Conservation (phyloP, 768 basidiomycete species). For the Tulasnella sp. region DNA sequence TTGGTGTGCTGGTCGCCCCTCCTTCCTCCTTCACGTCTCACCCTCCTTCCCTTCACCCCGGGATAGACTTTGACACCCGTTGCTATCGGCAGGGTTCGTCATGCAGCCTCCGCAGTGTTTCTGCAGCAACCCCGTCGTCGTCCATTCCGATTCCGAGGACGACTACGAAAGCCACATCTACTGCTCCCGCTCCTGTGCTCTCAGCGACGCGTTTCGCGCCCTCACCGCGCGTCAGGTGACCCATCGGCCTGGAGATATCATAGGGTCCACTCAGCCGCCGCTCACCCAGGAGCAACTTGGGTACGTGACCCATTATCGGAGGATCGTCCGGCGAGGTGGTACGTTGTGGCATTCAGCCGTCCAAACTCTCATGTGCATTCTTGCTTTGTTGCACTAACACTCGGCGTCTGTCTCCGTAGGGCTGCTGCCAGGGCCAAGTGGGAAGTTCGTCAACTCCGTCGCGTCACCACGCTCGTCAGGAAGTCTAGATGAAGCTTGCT, state of each 20-base stretch:
- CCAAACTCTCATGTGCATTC: not conserved
- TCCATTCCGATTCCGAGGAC: not conserved
- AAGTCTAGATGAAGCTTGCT: not conserved
- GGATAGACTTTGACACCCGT: not conserved
- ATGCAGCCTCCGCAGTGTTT: not conserved
- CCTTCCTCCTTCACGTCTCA: no score
- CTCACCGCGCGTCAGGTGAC: constrained; percentile 4
- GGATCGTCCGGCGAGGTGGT: not conserved
- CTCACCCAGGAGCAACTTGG: constrained; percentile 1
- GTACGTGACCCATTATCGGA: constrained; percentile 1
- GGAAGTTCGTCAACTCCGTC: not conserved
- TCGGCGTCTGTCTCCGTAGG: not conserved
- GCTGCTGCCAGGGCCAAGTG: not conserved
- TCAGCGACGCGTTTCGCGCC: not conserved
- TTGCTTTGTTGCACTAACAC: not conserved
- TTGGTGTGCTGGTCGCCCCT: not conserved
- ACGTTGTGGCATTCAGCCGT: not conserved
- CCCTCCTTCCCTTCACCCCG: not conserved
- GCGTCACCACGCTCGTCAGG: not conserved
- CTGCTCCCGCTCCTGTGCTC: not conserved
- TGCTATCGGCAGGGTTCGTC: not conserved
- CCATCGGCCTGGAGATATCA: not conserved
- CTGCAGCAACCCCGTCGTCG: not conserved
- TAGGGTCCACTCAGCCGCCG: not conserved
- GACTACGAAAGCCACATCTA: constrained; percentile 5